Base-by-base conservation (phyloP, 371 early-diverging fungal genomes). In the Fennellomyces sp. region DNA sequence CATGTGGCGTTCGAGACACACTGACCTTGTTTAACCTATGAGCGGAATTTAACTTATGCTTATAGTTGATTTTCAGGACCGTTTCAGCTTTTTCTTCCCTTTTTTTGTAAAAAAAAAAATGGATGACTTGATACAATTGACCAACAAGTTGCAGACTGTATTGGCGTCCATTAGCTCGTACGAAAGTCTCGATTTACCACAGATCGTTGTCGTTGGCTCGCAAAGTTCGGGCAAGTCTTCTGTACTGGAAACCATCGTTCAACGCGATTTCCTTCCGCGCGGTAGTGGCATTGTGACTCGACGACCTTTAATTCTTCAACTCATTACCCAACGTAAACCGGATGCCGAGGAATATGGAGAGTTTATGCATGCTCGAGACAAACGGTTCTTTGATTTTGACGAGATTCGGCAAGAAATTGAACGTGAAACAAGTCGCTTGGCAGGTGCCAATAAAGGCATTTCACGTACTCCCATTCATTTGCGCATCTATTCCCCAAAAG, bases 201-300 rank as follows among this genome's bases (percentile, higher is more conserved):
- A 94, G 83, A 90, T 97, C 70, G 91, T 91, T 27, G 93, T 93
- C 2, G 91, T 93, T 38, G 94, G 81, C 25, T 81, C 81, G 0
- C 97, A 97, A 69, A 94, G 95, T 39, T 90, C 92, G 56, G 98
- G 98, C 61, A 97, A 97, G 71, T 93, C 93, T 49, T 95, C 98
- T 54, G 94, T 96, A 6, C 72, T 97, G 27, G 97, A 96, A 64
- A 92, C 91, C 63, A 88, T 97, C 50, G 93, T 96, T 41, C 91
- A 93, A 21, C 87, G 89, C 58, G 96, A 96, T 68, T 94, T 97
- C 64, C 66, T 97, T 54, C 97, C 97, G 29, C 80, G 95, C 45
- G 97, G 97, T 19, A 89, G 85, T 56, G 97, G 95, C 33, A 91
- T 97, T 61, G 95, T 97, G 56, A 96, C 97, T 39, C 85, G 95